A percentile compares a stretch with the other conserved stretches of the same genome.
These are phyloP conservation scores for Dispira simplex DNA, from an alignment of 192 early-diverging fungal species.

Conservation along the genomic window DNA sequence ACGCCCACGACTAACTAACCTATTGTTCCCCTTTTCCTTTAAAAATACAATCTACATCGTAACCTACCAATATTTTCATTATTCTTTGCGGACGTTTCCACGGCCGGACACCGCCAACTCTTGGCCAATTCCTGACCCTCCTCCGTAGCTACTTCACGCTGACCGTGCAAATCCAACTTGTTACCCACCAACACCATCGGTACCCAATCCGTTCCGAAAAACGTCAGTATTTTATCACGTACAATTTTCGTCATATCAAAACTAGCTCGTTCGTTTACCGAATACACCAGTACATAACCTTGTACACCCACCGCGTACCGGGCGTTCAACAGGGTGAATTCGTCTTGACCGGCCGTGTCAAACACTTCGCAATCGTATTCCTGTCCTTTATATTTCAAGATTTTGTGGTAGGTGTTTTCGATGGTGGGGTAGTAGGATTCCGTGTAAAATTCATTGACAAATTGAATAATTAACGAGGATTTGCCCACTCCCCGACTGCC, in stretches of 20 bases:
- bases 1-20: no score
- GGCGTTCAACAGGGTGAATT: slow-evolving; percentile 86
- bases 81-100: slow-evolving; percentile 86
- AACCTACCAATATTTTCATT: slow-evolving; percentile 74
- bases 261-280: slow-evolving; percentile 64
- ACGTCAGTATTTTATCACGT: slow-evolving; percentile 88
- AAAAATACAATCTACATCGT: no score
- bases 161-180: slow-evolving; percentile 71
- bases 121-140: slow-evolving; percentile 69
- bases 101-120: slow-evolving; percentile 68
- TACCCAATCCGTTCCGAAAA: slow-evolving; percentile 77
- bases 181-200: slow-evolving; percentile 86
- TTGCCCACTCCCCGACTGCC: slow-evolving; percentile 34
- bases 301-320: slow-evolving; percentile 81
- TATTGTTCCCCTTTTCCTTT: no score
- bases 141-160: slow-evolving; percentile 57
- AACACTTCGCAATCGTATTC: slow-evolving; percentile 84
- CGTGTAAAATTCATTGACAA: slow-evolving; percentile 80
- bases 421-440: slow-evolving; percentile 94
- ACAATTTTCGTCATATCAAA: slow-evolving; percentile 86
- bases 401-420: slow-evolving; percentile 80
- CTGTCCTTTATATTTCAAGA: slow-evolving; percentile 60
- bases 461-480: slow-evolving; percentile 85
- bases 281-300: slow-evolving; percentile 91
- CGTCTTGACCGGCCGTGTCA: slow-evolving; percentile 96